Conservation (phyloP, 2,329 filamentous ascomycete species). For the Fusarium subtropicale region DNA sequence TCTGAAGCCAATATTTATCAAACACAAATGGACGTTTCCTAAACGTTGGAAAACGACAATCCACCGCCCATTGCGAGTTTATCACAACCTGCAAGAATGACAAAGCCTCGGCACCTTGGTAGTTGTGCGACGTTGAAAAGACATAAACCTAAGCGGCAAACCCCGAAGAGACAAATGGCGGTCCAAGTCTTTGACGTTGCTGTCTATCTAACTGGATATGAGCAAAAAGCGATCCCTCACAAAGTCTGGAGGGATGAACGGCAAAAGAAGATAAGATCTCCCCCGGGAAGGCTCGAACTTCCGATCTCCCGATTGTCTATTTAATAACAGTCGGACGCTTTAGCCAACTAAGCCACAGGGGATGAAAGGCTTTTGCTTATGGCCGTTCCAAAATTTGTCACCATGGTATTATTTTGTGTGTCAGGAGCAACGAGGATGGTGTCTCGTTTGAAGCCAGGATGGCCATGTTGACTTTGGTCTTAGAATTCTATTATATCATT, state of each 20-base stretch:
- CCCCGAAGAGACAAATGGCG: not conserved
- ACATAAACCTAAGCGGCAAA: not conserved
- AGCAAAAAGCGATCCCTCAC: not conserved
- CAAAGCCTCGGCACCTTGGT: not conserved
- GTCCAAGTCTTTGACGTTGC: not conserved
- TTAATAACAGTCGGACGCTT: constrained; percentile 44
- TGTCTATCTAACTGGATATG: not conserved
- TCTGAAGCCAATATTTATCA: not conserved
- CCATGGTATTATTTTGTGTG: not conserved
- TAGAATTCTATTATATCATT: not conserved
- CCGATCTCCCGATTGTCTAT: constrained; percentile 48
- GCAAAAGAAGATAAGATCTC: constrained; percentile 14
- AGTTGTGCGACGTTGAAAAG: not conserved
- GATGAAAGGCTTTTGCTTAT: not conserved
- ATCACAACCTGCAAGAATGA: not conserved
- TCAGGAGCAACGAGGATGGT: not conserved
- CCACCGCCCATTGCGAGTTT: not conserved
- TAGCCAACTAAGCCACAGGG: constrained; percentile 10
- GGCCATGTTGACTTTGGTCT: not conserved
- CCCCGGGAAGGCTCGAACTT: constrained; percentile 49
- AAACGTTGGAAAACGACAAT: not conserved
- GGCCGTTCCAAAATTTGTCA: accelerated
- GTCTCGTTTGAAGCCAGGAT: not conserved
- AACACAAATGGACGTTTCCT: not conserved
- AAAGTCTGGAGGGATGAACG: not conserved